Evolutionary conservation across 2,329 filamentous ascomycete species (phyloP).

Genomic region (Penicillium italicum): DNA sequence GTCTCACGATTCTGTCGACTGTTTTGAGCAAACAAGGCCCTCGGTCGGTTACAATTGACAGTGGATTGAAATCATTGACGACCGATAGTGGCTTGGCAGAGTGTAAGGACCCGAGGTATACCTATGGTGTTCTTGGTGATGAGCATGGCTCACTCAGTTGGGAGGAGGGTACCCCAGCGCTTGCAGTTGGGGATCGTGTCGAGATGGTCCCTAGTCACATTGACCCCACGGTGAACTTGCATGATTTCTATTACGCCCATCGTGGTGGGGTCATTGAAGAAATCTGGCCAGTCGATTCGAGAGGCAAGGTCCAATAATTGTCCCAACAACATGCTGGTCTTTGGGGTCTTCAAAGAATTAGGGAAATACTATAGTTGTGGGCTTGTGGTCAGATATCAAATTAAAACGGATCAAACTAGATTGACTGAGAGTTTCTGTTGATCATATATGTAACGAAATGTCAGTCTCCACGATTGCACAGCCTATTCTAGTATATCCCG

Average conservation of each 20-base stretch:
- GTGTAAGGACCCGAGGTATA: conserved; percentile 45
- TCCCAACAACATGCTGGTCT: not conserved
- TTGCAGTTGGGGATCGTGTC: conserved; percentile 47
- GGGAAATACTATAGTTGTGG: not conserved
- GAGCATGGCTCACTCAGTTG: conserved; percentile 50
- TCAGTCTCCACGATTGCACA: not conserved
- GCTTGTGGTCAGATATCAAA: not conserved
- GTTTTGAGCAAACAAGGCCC: conserved; percentile 49
- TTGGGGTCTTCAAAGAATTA: too few relatives aligned
- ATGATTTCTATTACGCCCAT: conserved; percentile 52
- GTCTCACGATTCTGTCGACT: conserved; percentile 48
- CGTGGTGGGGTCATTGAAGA: conserved; percentile 49
- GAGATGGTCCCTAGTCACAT: conserved; percentile 56
- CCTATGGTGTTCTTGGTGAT: conserved; percentile 47
- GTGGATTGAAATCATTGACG: conserved; percentile 50
- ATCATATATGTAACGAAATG: not conserved
- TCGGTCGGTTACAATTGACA: conserved; percentile 48
- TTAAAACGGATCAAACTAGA: not conserved
- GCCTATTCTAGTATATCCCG: not conserved
- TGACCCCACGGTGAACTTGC: conserved; percentile 53
- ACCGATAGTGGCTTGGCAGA: conserved; percentile 53
- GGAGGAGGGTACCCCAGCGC: conserved; percentile 39
- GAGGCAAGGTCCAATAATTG: conserved; percentile 51
- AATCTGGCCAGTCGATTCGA: conserved; percentile 51
- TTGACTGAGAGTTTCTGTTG: not conserved